Base-by-base conservation (phyloP, 805 yeast species). In the Saccharomycopsis olivae region DNA sequence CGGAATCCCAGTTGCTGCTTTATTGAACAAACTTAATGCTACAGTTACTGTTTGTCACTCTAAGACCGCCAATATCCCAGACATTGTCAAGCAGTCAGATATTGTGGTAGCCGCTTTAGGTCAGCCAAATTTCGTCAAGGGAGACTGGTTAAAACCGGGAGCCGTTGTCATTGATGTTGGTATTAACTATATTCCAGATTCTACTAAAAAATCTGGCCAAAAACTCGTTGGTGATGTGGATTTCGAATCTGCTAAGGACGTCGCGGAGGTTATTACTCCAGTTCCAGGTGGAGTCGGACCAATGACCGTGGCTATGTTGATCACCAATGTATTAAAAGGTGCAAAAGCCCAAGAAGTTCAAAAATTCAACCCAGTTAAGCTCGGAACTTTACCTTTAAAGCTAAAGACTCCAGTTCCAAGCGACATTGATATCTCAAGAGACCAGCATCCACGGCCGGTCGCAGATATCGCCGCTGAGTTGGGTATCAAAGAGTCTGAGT, bases 221-320 rank as follows among this genome's bases (percentile, higher is more conserved):
- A 75, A 78, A 55, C 66, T 89, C 57, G 95, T 85, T n/a, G 98
- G 98, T 48, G 98, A 89, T 58, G 96, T 86, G 33, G 96, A 88
- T 53, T 89, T 68, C 53, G 81, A 66, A 40, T 64, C 76, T 23
- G 88, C 85, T 40, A 60, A 68, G 42, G 57, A 65, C 38, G 69
- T 68, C 39, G 92, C 88, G 2, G 62, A 78, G 10, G 73, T 69
- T 51, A 72, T 92, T 47, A 88, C 97, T 4, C 98, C 98, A 14
- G 98, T 89, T 41, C 98, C 98, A 24, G 97, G 97, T 57, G 97
- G 97, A 52, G 97, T 89, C 47, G 98, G 98, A 30, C 98, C 98
- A 49, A 89, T 89, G 97, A 89, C 98, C 20, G 96, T 89, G 35
- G 95, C 95, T 30, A 87, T 88, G 96, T 73, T 89, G 46, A 72